These are phyloP conservation scores for Botrytis aclada DNA, from an alignment of 2,329 filamentous ascomycete species.

Conservation along the genomic window DNA sequence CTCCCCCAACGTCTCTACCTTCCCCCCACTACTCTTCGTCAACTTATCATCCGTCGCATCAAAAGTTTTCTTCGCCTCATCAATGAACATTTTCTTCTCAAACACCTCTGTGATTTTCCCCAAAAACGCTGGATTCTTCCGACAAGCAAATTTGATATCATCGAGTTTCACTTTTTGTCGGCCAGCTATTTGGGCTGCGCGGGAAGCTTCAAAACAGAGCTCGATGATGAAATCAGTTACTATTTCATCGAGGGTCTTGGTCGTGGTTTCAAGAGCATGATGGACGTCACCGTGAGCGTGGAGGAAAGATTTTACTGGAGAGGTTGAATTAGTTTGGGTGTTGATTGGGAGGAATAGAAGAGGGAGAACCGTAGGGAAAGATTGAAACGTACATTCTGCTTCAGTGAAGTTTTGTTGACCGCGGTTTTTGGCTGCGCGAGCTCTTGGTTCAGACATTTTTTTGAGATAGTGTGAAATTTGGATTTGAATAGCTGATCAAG, in stretches of 20 bases:
- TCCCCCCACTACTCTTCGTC: slow-evolving; percentile 49
- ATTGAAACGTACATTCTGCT: slow-evolving; percentile 59
- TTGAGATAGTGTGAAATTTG: neutral
- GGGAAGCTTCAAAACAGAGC: slow-evolving; percentile 84
- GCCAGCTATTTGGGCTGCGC: slow-evolving; percentile 78
- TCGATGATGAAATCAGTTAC: slow-evolving; percentile 96
- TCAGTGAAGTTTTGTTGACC: slow-evolving; percentile 77
- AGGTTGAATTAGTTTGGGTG: slow-evolving; percentile 20
- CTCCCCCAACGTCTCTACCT: slow-evolving; percentile 52
- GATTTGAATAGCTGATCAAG: neutral
- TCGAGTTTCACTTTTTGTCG: slow-evolving; percentile 98
- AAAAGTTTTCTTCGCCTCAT: slow-evolving; percentile 74
- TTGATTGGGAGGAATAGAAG: neutral
- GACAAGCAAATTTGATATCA: slow-evolving; percentile 92
- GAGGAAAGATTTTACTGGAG: slow-evolving; percentile 66
- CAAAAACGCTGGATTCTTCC: slow-evolving; percentile 79
- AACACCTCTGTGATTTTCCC: slow-evolving; percentile 88
- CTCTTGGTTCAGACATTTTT: slow-evolving; percentile 65
- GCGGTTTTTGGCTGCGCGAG: slow-evolving; percentile 74
- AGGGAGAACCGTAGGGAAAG: neutral
- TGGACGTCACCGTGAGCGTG: slow-evolving; percentile 77
- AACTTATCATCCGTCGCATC: slow-evolving; percentile 65
- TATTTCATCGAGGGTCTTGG: slow-evolving; percentile 88
- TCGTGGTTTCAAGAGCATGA: slow-evolving; percentile 76
- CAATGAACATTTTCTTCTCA: slow-evolving; percentile 83